Conservation (phyloP, 371 early-diverging fungal genomes). For the Cokeromyces recurvatus region DNA sequence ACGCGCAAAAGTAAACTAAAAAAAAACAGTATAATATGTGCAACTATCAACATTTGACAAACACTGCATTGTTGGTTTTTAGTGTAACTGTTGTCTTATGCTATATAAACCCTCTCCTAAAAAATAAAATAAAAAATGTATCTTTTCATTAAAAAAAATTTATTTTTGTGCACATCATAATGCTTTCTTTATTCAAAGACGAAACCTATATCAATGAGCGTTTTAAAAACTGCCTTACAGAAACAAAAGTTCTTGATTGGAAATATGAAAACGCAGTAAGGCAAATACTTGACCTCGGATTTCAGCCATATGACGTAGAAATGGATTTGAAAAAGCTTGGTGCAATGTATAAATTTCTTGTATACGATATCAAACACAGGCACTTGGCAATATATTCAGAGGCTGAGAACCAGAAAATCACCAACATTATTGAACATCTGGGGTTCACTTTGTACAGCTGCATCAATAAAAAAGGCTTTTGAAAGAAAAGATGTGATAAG, state of each 20-base stretch:
- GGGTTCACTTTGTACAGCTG: slow-evolving; percentile 3
- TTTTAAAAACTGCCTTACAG: neutral
- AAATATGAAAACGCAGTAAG: neutral
- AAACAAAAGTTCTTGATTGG: slow-evolving; percentile 6
- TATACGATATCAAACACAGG: neutral
- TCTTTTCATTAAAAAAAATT: neutral
- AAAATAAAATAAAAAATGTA: neutral
- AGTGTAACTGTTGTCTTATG: neutral
- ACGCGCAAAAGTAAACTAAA: slow-evolving; percentile 1
- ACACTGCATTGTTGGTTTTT: slow-evolving; percentile 1
- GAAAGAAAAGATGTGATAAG: slow-evolving; percentile 1
- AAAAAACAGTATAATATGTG: neutral
- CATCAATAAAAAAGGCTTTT: slow-evolving; percentile 3
- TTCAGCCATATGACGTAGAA: slow-evolving; percentile 1
- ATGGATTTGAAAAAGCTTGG: slow-evolving; percentile 2
- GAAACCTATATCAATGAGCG: neutral
- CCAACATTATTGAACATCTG: slow-evolving; percentile 2
- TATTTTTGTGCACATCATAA: neutral
- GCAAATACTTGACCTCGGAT: slow-evolving; percentile 3
- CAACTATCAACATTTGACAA: neutral
- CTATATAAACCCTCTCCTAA: neutral
- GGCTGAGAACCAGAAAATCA: neutral
- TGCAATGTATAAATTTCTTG: slow-evolving; percentile 1
- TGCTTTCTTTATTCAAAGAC: slow-evolving; percentile 4
- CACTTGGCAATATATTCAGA: neutral